Percentiles rank a stretch among this genome's conserved stretches.
phyloP scores from a whole-genome alignment of 2,329 filamentous ascomycete genomes.

The Trichoderma citrinoviride region DNA sequence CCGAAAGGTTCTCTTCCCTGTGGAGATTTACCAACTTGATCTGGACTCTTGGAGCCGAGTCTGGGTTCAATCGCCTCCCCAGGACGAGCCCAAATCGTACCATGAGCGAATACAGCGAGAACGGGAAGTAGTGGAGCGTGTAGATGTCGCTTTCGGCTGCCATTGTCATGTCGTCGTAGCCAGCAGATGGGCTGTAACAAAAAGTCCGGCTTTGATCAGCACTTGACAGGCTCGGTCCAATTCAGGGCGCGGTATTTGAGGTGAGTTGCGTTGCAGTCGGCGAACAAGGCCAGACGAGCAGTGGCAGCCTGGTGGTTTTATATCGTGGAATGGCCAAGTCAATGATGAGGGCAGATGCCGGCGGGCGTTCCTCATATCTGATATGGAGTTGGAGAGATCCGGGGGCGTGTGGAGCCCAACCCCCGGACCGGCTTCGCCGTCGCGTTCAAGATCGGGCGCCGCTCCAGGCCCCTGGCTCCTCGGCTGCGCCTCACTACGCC shows the following conservation, averaged over 20 bases:
- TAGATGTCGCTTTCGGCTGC: conserved; percentile 21
- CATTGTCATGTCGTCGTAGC: not conserved
- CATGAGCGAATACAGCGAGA: conserved; percentile 35
- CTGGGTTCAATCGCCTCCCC: conserved; percentile 27
- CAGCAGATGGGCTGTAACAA: no score
- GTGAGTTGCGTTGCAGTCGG: not conserved
- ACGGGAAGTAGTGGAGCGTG: conserved; percentile 33
- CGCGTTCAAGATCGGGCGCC: conserved; percentile 7
- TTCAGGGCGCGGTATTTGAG: not conserved
- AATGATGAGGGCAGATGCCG: not conserved
- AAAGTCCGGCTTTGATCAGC: not conserved
- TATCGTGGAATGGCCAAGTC: not conserved
- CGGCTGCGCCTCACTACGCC: conserved; percentile 15
- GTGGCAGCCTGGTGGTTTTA: not conserved
- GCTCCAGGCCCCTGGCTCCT: conserved; percentile 3
- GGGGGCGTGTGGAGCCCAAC: not conserved
- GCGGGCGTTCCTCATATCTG: not conserved
- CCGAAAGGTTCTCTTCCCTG: conserved; percentile 30
- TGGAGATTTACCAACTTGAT: conserved; percentile 32
- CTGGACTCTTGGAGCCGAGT: conserved; percentile 28
- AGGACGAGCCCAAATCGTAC: conserved; percentile 32
- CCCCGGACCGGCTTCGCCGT: conserved; percentile 7
- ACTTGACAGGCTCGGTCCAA: no score
- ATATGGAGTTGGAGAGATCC: not conserved
- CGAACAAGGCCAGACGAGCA: not conserved